Percentiles rank a stretch among this genome's conserved stretches.
Evolutionary conservation across 768 basidiomycete genomes (phyloP).

Genomic region (Naganishia kalamii): DNA sequence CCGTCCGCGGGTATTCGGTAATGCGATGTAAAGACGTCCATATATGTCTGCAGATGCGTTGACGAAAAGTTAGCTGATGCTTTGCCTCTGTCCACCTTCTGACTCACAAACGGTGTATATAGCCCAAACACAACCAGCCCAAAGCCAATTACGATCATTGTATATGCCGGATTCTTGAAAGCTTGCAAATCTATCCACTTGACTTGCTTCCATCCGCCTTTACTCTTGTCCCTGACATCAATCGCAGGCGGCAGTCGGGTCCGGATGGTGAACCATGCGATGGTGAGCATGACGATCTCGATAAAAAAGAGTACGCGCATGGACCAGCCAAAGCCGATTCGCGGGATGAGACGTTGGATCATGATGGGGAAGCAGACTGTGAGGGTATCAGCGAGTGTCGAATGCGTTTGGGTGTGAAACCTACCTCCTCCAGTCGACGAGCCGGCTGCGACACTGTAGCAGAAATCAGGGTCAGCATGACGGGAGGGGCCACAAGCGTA

Average conservation of each 20-base stretch:
- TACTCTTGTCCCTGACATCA: constrained; percentile 13
- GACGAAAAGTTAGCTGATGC: neutral
- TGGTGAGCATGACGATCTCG: constrained; percentile 14
- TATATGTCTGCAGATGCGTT: neutral
- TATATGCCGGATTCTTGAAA: constrained; percentile 15
- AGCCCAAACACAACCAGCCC: constrained; percentile 5
- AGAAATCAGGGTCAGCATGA: neutral
- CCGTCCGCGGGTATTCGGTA: constrained; percentile 10
- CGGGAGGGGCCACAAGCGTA: constrained; percentile 34
- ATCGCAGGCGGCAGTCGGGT: constrained; percentile 9
- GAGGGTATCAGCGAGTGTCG: neutral
- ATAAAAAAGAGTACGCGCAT: constrained; percentile 12
- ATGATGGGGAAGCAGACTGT: constrained; percentile 14
- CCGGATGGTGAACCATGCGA: constrained; percentile 12
- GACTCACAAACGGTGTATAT: constrained; percentile 7
- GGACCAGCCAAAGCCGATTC: constrained; percentile 17
- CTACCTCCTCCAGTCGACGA: constrained; percentile 11
- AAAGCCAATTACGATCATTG: neutral
- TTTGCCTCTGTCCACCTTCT: neutral
- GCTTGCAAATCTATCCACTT: constrained; percentile 14
- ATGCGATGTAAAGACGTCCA: constrained; percentile 8
- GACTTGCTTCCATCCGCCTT: constrained; percentile 19
- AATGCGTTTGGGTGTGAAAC: neutral
- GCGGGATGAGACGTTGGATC: constrained; percentile 16
- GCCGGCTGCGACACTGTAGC: neutral